A percentile compares a stretch with the other conserved stretches of the same genome.
These are phyloP conservation scores for Hippophae tibetana DNA, from an alignment of 306 rosid genomes.

Conservation along the genomic window DNA sequence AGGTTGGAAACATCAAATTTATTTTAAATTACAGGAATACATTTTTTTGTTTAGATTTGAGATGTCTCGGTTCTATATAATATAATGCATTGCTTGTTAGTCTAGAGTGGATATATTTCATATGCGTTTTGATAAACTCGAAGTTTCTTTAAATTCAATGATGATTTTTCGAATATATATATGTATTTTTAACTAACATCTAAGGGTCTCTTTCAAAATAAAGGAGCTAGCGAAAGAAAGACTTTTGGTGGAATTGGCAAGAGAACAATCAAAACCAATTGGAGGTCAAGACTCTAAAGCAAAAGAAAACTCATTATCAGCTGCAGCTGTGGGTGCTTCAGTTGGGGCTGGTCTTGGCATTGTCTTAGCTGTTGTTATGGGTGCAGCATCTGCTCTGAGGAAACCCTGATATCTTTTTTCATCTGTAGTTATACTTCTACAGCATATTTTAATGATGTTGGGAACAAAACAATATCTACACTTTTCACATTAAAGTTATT, in stretches of 20 bases:
- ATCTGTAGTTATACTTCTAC: neutral
- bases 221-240: constrained; percentile 78
- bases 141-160: too few species aligned
- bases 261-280: constrained; percentile 44
- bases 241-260: constrained; percentile 58
- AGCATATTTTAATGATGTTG: too few species aligned
- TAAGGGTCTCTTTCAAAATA: constrained; percentile 3
- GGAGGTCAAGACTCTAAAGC: constrained; percentile 38
- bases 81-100: too few species aligned
- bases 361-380: constrained; percentile 85
- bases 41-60: neutral
- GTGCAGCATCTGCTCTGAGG: constrained; percentile 98
- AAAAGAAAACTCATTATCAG: constrained; percentile 49
- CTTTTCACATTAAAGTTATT: neutral
- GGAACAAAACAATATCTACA: too few species aligned
- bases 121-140: neutral
- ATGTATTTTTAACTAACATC: neutral
- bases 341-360: constrained; percentile 88
- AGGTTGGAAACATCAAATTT: constrained; percentile 37
- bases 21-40: neutral
- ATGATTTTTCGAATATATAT: too few species aligned
- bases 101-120: neutral
- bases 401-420: constrained; percentile 43
- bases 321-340: constrained; percentile 92
- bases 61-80: neutral